phyloP scores from a whole-genome alignment of 805 yeast species.

The Yarrowia sp. region DNA sequence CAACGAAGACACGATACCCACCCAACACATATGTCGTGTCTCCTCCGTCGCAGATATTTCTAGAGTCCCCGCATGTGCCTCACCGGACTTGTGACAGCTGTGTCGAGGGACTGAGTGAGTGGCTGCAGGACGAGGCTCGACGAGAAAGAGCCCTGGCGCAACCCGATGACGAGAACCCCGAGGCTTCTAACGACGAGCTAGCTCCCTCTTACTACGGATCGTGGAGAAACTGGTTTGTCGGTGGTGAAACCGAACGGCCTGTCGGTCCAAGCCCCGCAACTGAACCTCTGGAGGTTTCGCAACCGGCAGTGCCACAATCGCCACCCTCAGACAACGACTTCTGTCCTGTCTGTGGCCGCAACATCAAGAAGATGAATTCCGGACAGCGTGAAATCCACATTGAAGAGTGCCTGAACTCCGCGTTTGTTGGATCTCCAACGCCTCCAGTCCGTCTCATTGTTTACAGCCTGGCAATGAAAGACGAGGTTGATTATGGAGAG shows the following conservation, averaged over 20 bases:
- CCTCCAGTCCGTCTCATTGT: constrained; percentile 22
- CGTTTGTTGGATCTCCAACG: constrained; percentile 3
- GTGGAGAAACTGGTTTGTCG: constrained; percentile 4
- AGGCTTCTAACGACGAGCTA: no score
- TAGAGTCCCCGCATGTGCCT: constrained; percentile 52
- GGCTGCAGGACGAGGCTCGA: neutral
- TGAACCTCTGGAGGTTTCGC: neutral
- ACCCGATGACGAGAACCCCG: neutral
- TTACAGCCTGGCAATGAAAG: constrained; percentile 15
- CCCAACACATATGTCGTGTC: constrained; percentile 58
- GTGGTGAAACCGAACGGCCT: neutral
- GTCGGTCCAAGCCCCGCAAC: no score
- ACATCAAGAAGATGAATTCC: neutral
- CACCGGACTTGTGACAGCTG: constrained; percentile 79
- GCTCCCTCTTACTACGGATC: neutral
- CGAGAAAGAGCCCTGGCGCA: neutral
- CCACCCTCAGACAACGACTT: constrained; percentile 19
- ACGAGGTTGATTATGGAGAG: constrained; percentile 48
- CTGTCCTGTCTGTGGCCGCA: constrained; percentile 28
- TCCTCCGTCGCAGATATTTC: constrained; percentile 49
- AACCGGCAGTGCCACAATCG: neutral
- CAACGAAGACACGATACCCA: constrained; percentile 51
- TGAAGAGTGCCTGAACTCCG: constrained; percentile 18
- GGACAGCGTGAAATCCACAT: neutral
- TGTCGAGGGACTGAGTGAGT: constrained; percentile 53